phyloP scores from a whole-genome alignment of 192 early-diverging fungal species.

The Haplosporangium gracile region DNA sequence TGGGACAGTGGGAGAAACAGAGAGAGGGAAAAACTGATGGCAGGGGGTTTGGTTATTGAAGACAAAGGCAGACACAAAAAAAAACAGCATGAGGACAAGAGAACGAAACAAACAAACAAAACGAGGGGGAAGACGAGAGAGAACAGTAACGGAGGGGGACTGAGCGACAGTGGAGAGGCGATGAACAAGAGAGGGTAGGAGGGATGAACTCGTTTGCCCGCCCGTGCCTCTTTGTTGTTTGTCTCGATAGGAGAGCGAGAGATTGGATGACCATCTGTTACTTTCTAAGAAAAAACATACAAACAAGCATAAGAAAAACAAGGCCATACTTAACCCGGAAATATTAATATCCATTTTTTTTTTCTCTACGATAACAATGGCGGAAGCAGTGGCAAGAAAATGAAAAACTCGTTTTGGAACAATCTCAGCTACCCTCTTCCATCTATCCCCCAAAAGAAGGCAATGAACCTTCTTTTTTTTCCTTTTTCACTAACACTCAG shows the following conservation, averaged over 20 bases:
- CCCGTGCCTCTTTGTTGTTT: not conserved
- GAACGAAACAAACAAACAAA: not conserved
- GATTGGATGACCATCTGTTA: not conserved
- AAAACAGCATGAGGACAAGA: not conserved
- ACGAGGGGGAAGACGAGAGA: not conserved
- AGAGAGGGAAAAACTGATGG: not conserved
- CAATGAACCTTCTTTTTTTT: constrained; percentile 1
- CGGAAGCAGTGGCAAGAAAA: not conserved
- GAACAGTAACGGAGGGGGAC: not conserved
- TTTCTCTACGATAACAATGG: not conserved
- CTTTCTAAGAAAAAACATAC: not conserved
- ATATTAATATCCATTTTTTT: not conserved
- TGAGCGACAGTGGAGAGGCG: not conserved
- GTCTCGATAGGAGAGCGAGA: not conserved
- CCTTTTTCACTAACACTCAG: not conserved
- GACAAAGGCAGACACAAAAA: not conserved
- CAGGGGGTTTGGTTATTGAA: not conserved
- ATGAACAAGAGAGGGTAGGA: no score
- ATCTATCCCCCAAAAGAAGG: not conserved
- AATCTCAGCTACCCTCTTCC: not conserved
- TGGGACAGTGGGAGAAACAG: not conserved
- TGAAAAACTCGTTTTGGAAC: not conserved
- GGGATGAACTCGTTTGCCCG: not conserved
- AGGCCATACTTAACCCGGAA: not conserved
- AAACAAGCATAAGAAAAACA: not conserved